Evolutionary conservation across 2,329 filamentous ascomycete species (phyloP), one percentile per base, ranked within the genome.

Genomic region (Cylindrodendrum hubeiense): DNA sequence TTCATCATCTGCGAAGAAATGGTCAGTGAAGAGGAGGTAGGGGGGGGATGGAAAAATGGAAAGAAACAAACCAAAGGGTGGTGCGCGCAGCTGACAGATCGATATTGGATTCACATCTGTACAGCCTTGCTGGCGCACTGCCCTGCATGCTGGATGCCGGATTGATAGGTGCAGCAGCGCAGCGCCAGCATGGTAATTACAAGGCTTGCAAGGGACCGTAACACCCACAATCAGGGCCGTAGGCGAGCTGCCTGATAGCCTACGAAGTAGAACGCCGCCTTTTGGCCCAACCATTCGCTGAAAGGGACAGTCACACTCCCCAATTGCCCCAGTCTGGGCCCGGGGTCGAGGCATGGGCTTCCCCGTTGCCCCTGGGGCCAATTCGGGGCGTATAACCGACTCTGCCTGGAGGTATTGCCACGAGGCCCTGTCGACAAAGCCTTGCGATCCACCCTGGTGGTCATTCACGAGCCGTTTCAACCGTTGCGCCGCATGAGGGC

Each of bases 161-260:
- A 52, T 24, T n/a, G 51, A 24, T 26, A 26, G 26, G 28, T 39
- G 13, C n/a, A 37, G 44, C 30, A 3, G 10, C 22, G 44, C 21
- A 44, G 10, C 10, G 12, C 41, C 19, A n/a, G n/a, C n/a, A 21
- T 43, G n/a, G 13, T 43, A 33, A 47, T 46, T 37, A 17, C 19
- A 28, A 44, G 47, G 34, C 26, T 22, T 41, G 51, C 17, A 52
- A 26, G 50, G 60, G 47, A 43, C 56, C 52, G 21, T 28, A 17
- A 33, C 60, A 47, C 19, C 56, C 60, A 53, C 53, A 57, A 63
- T 57, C 60, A 57, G 60, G 60, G 47, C 49, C 49, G 47, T 15
- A 54, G 60, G 26, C 28, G 49, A 51, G 47, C 53, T 43, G 34
- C 21, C 50, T 37, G 34, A 56, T 52, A 43, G 50, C 44, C 57